Base-by-base conservation (phyloP, 106 monocot genomes). In the Agapanthus africanus region DNA sequence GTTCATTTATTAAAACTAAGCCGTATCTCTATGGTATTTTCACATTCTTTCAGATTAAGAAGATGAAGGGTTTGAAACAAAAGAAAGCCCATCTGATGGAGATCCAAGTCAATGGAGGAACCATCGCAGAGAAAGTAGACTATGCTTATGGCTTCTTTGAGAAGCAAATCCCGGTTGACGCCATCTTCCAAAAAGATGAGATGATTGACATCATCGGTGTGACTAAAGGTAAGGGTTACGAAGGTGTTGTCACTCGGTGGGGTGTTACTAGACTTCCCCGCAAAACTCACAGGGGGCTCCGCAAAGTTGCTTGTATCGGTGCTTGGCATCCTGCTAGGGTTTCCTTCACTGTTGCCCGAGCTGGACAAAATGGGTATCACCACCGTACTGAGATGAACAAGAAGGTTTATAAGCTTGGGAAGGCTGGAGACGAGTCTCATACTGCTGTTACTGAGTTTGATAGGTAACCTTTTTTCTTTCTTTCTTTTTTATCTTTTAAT, bases 261-360 rank as follows among this genome's bases (percentile, higher is more conserved):
- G 84, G 87, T 13, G 83, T 87, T 16, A 85, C 85, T 7, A 70
- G 85, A 33, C 79, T 89, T 18, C 89, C 88, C 21, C 60, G 88
- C 34, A 89, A 89, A 66, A 89, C 85, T 1, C 89, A 89, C 28
- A 74, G 83, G 18, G 83, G 83, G 1, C 80, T 87, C 5, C 74
- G 87, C 36, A 87, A 87, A 68, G 87, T 87, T 40, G 87, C 87
- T 3, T 88, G 88, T 42, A 88, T 88, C 21, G 88, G 84, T 39
- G 88, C 81, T 6, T 88, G 87, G 88, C 88, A 88, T 66, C 88
- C 88, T 7, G 88, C 84, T 27, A 70, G 88, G 63, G 84, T 88
- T 26, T 84, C 84, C 8, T 84, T 67, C 73, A 88, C 84, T 0
- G 83, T 87, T 54, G 83, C 83, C 10, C 71, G 80, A 35, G 83